Evolutionary conservation across 2,329 filamentous ascomycete species (phyloP).

Genomic region (Ascochyta fabae): DNA sequence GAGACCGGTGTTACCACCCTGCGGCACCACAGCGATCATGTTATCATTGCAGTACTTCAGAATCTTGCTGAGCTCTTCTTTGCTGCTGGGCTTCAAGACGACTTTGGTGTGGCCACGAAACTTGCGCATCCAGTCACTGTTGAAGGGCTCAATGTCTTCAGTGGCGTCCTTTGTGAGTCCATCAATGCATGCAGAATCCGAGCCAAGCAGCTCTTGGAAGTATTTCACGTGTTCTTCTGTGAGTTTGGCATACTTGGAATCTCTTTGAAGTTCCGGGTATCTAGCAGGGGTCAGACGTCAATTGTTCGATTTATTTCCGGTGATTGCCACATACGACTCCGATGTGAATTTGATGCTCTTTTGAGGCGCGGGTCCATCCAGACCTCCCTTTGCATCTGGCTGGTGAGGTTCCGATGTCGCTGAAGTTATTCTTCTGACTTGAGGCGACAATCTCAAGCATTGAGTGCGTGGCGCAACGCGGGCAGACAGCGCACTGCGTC

Average conservation of each 20-base stretch:
- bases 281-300: conserved; percentile 29
- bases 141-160: conserved; percentile 89
- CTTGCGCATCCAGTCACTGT: conserved; percentile 99
- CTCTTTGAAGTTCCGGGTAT: conserved; percentile 82
- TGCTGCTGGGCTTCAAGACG: conserved; percentile 83
- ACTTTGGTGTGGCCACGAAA: conserved; percentile 89
- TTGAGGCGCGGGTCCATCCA: conserved; percentile 44
- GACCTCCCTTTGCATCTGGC: conserved; percentile 43
- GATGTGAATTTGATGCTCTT: conserved; percentile 76
- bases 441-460: conserved; percentile 35
- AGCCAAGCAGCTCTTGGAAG: conserved; percentile 82
- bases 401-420: conserved; percentile 52
- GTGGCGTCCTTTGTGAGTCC: conserved; percentile 75
- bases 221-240: conserved; percentile 79
- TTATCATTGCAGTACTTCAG: conserved; percentile 95
- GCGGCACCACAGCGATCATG: conserved; percentile 89
- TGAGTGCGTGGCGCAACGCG: conserved; percentile 30
- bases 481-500: conserved; percentile 39
- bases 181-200: conserved; percentile 81
- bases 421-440: conserved; percentile 48
- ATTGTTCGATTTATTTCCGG: background rate
- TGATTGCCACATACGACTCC: conserved; percentile 64
- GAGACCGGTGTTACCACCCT: conserved; percentile 95
- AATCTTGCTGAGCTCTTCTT: conserved; percentile 88
- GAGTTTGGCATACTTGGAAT: conserved; percentile 75